A percentile compares a stretch with the other conserved stretches of the same genome.
phyloP scores from a whole-genome alignment of 192 early-diverging fungal species.

The Endogone sp. region DNA sequence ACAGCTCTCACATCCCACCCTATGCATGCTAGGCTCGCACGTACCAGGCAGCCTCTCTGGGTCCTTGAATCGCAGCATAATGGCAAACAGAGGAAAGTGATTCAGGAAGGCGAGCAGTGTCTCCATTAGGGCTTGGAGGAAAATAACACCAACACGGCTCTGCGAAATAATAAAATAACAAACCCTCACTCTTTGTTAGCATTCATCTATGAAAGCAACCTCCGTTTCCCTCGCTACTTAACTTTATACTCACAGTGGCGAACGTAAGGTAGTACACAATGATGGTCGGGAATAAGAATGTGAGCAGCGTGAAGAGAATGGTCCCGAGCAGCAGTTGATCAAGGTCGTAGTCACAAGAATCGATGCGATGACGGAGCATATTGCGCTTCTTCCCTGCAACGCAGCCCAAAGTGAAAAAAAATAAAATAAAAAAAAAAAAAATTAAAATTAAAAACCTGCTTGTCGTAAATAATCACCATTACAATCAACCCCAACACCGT shows the following conservation, averaged over 20 bases:
- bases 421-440: no score
- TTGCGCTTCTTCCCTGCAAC: conserved; percentile 84
- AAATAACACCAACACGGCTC: conserved; percentile 77
- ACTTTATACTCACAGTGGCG: conserved; percentile 54
- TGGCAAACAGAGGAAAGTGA: conserved; percentile 94
- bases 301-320: conserved; percentile 86
- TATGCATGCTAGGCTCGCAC: no score
- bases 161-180: no score
- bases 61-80: conserved; percentile 84
- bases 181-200: no score
- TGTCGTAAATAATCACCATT: no score
- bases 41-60: conserved; percentile 83
- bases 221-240: no score
- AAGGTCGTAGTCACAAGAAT: conserved; percentile 91
- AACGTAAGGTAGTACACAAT: conserved; percentile 91
- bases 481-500: no score
- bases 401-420: no score
- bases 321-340: conserved; percentile 96
- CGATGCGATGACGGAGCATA: conserved; percentile 84
- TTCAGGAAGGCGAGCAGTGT: conserved; percentile 87
- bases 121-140: conserved; percentile 78
- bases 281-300: conserved; percentile 95
- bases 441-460: no score
- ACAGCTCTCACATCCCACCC: no score
- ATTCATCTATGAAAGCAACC: no score